Evolutionary conservation across 352 stramenopile genomes (phyloP).

Genomic region (Pythium brachiatum): DNA sequence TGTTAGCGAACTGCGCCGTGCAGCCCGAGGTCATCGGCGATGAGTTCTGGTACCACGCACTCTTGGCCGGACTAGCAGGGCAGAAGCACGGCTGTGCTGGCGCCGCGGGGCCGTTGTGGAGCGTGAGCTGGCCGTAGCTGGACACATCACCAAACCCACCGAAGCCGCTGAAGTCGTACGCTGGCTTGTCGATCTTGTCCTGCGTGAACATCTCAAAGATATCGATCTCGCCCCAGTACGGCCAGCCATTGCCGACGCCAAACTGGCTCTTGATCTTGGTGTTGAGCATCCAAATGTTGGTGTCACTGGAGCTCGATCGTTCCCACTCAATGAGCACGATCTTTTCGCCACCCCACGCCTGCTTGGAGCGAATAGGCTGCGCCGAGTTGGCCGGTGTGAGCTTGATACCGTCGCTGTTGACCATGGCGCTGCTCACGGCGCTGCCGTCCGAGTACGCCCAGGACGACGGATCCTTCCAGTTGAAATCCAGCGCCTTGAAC

Average conservation of each 20-base stretch:
- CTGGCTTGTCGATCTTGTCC: conserved; percentile 34
- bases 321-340: conserved; percentile 75
- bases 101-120: conserved; percentile 64
- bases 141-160: conserved; percentile 33
- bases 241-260: conserved; percentile 51
- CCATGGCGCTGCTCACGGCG: conserved; percentile 34
- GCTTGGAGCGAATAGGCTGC: conserved; percentile 57
- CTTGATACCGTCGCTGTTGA: conserved; percentile 50
- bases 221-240: conserved; percentile 74
- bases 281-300: conserved; percentile 87
- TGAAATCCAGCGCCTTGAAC: conserved; percentile 57
- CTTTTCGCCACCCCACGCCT: conserved; percentile 67
- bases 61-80: conserved; percentile 45
- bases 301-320: conserved; percentile 56
- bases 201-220: conserved; percentile 87
- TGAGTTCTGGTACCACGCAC: conserved; percentile 51
- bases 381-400: conserved; percentile 50
- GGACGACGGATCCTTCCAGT: conserved; percentile 59
- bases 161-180: conserved; percentile 55
- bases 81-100: conserved; percentile 49
- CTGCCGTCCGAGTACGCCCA: conserved; percentile 58
- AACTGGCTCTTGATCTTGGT: conserved; percentile 70
- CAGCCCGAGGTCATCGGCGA: conserved; percentile 62
- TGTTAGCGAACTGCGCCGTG: conserved; percentile 64
- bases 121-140: conserved; percentile 70